These are phyloP conservation scores for Harrya chromipes DNA, from an alignment of 768 basidiomycete genomes.

Conservation along the genomic window DNA sequence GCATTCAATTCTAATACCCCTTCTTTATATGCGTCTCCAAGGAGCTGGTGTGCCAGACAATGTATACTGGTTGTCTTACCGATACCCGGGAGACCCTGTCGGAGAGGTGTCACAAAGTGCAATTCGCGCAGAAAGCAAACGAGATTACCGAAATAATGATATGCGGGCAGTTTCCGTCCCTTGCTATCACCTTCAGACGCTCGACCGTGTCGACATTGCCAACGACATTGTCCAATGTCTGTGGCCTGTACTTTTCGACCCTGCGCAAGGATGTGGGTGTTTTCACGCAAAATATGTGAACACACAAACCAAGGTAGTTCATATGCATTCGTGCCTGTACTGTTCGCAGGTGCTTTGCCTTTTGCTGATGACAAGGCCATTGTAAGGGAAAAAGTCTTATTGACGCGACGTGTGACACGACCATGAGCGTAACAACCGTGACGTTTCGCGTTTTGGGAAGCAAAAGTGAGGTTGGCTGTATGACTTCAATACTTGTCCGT, in stretches of 20 bases:
- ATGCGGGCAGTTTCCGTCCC: slow-evolving; percentile 96
- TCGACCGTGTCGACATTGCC: slow-evolving; percentile 95
- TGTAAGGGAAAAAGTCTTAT: slow-evolving; percentile 19
- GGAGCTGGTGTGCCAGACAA: slow-evolving; percentile 90
- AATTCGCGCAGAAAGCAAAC: neutral
- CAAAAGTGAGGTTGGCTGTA: neutral
- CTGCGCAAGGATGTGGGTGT: slow-evolving; percentile 38
- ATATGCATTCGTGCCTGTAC: slow-evolving; percentile 49
- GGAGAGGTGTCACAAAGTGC: neutral
- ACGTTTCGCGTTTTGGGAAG: slow-evolving; percentile 27
- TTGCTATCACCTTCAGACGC: slow-evolving; percentile 92
- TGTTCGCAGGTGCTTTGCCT: slow-evolving; percentile 45
- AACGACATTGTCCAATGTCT: slow-evolving; percentile 81
- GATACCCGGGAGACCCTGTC: slow-evolving; percentile 95
- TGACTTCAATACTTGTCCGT: slow-evolving; percentile 19
- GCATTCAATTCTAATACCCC: slow-evolving; percentile 97
- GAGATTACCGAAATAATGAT: slow-evolving; percentile 86
- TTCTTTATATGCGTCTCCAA: slow-evolving; percentile 98
- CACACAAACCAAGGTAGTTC: slow-evolving; percentile 79
- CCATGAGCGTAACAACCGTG: slow-evolving; percentile 20
- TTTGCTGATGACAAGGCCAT: slow-evolving; percentile 52
- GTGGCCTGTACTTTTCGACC: slow-evolving; percentile 96
- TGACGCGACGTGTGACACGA: slow-evolving; percentile 28
- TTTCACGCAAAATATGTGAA: neutral
- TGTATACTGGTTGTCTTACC: slow-evolving; percentile 99